Conservation (phyloP, 1,284 basidiomycete species). For the Ustilago nuda region DNA sequence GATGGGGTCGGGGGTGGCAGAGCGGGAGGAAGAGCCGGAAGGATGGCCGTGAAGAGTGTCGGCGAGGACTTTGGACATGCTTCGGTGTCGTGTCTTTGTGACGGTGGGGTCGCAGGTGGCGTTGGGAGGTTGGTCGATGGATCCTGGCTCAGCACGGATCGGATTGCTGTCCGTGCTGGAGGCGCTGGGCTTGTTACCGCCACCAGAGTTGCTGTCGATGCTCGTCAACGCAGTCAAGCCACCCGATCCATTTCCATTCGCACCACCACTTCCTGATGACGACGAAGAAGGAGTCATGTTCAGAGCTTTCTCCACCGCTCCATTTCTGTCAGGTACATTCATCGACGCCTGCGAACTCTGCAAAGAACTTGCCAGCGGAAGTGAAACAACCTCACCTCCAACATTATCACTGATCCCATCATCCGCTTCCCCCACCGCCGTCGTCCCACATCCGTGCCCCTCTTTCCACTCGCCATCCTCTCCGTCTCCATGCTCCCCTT, state of each 20-base stretch:
- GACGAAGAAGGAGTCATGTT: constrained; percentile 12
- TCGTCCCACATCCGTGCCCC: background rate
- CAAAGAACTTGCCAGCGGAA: constrained; percentile 21
- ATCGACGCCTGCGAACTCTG: constrained; percentile 19
- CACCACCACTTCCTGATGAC: background rate
- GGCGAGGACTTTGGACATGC: constrained; percentile 32
- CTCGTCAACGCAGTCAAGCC: constrained; percentile 11
- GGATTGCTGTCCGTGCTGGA: background rate
- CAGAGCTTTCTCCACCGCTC: background rate
- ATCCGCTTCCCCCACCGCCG: constrained; percentile 5
- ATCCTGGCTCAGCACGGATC: constrained; percentile 24
- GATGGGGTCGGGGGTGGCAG: background rate
- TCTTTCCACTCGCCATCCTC: constrained; percentile 4
- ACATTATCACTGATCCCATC: constrained; percentile 31
- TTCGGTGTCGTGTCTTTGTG: constrained; percentile 17
- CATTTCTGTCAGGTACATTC: background rate
- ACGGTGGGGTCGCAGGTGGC: background rate
- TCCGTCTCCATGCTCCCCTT: background rate
- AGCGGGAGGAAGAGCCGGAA: background rate
- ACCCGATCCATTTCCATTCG: background rate
- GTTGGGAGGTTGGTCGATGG: constrained; percentile 12
- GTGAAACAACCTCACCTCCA: constrained; percentile 31
- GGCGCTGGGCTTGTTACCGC: background rate
- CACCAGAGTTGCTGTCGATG: background rate
- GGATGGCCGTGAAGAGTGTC: constrained; percentile 31